Percentiles rank a stretch among this genome's conserved stretches.
Evolutionary conservation across 495 filamentous ascomycete genomes (phyloP).

Genomic region (Beverwykella pulmonaria): DNA sequence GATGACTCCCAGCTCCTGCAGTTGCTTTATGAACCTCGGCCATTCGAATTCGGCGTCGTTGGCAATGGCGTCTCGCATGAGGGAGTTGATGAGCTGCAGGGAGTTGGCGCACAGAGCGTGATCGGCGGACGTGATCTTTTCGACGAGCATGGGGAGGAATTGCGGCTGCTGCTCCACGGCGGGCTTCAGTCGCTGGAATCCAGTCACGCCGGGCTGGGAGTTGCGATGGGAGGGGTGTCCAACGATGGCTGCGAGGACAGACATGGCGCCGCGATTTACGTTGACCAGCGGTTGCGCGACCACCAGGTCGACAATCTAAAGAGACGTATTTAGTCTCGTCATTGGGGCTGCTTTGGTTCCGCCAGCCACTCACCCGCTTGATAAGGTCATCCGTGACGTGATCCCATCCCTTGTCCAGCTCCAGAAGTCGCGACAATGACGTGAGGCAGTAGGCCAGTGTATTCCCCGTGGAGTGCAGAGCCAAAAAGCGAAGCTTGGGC

Average conservation of each 20-base stretch:
- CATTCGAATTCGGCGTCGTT: slow-evolving; percentile 78
- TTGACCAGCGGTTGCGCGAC: slow-evolving; percentile 97
- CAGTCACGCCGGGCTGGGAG: slow-evolving; percentile 51
- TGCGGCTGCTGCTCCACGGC: slow-evolving; percentile 88
- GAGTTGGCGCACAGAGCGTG: slow-evolving; percentile 96
- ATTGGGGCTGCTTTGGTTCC: background rate
- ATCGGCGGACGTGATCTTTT: slow-evolving; percentile 85
- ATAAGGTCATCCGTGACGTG: slow-evolving; percentile 68
- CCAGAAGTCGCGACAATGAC: slow-evolving; percentile 79
- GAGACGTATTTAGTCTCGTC: background rate
- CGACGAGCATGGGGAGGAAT: slow-evolving; percentile 92
- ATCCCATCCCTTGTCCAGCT: slow-evolving; percentile 98
- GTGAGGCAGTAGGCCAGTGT: slow-evolving; percentile 94
- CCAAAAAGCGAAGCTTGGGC: slow-evolving; percentile 74
- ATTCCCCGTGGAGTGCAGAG: slow-evolving; percentile 83
- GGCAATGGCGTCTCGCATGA: slow-evolving; percentile 92
- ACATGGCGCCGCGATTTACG: slow-evolving; percentile 94
- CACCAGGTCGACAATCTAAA: slow-evolving; percentile 83
- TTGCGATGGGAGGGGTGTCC: slow-evolving; percentile 68
- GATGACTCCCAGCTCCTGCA: slow-evolving; percentile 93
- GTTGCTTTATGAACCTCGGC: slow-evolving; percentile 89
- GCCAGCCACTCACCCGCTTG: slow-evolving; percentile 58
- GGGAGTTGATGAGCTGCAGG: slow-evolving; percentile 88
- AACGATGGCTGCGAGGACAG: slow-evolving; percentile 89
- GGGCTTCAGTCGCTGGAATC: slow-evolving; percentile 81